Percentiles rank a stretch among this genome's conserved stretches.
phyloP scores from a whole-genome alignment of 2,329 filamentous ascomycete genomes.

The Calycina marina region DNA sequence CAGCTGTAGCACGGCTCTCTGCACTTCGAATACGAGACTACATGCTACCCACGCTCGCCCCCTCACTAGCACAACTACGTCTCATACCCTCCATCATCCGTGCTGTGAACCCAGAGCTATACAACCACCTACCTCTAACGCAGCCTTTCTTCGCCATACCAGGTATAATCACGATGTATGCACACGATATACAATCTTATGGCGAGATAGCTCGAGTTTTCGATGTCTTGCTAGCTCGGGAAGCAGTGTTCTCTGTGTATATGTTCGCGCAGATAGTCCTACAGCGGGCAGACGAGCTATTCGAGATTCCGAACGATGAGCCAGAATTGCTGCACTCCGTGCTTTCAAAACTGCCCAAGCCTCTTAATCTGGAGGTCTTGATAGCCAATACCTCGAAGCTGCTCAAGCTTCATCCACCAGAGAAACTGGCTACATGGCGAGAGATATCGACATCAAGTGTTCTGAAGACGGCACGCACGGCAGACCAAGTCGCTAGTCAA shows the following conservation, averaged over 20 bases:
- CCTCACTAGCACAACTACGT: conserved; percentile 71
- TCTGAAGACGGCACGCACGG: conserved; percentile 62
- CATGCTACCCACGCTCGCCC: conserved; percentile 79
- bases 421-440: conserved; percentile 56
- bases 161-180: conserved; percentile 91
- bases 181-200: conserved; percentile 87
- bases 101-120: conserved; percentile 56
- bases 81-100: conserved; percentile 73
- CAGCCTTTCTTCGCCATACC: conserved; percentile 87
- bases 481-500: conserved; percentile 34
- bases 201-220: conserved; percentile 80
- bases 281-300: conserved; percentile 66
- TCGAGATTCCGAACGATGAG: conserved; percentile 69
- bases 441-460: conserved; percentile 62
- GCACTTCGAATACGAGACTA: conserved; percentile 88
- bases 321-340: conserved; percentile 85
- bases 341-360: conserved; percentile 71
- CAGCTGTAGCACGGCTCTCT: conserved; percentile 66
- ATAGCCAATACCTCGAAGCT: conserved; percentile 52
- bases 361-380: conserved; percentile 65
- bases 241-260: conserved; percentile 82
- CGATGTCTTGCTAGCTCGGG: conserved; percentile 75
- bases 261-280: conserved; percentile 83
- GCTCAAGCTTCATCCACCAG: conserved; percentile 54
- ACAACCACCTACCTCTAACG: conserved; percentile 58